A percentile compares a stretch with the other conserved stretches of the same genome.
Evolutionary conservation across 345 rosid species (phyloP).

Genomic region (Raphanus sativus): DNA sequence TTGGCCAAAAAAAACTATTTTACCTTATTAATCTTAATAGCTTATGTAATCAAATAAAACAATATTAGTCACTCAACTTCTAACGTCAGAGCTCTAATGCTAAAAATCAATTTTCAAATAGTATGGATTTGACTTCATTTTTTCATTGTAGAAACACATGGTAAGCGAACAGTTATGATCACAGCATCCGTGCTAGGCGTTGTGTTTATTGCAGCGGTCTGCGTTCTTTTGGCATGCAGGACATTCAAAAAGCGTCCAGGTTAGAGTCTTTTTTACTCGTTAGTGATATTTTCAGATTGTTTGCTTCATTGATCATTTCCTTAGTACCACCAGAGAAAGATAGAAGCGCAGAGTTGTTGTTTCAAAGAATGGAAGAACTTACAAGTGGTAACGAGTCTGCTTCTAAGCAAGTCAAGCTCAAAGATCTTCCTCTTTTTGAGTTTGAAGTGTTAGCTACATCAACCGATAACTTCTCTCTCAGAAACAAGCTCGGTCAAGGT

Average conservation of each 20-base stretch:
- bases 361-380: background rate
- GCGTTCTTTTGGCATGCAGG: slow-evolving; percentile 27
- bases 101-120: too few species aligned
- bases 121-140: background rate
- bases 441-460: background rate
- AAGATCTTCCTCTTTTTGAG: background rate
- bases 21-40: too few species aligned
- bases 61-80: too few species aligned
- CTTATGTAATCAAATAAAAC: too few species aligned
- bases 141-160: slow-evolving; percentile 15
- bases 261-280: background rate
- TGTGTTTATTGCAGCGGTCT: background rate
- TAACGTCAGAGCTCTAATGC: too few species aligned
- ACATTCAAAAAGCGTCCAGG: slow-evolving; percentile 24
- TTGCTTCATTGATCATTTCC: background rate
- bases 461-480: background rate
- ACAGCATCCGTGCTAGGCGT: slow-evolving; percentile 8
- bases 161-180: slow-evolving; percentile 11
- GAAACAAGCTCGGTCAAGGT: background rate
- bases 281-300: background rate
- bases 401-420: background rate
- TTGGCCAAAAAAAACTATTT: too few species aligned
- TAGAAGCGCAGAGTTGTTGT: slow-evolving; percentile 29
- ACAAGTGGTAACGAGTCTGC: background rate
- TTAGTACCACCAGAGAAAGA: slow-evolving; percentile 1